phyloP scores from a whole-genome alignment of 768 basidiomycete species.

The Boletus rubropictus region DNA sequence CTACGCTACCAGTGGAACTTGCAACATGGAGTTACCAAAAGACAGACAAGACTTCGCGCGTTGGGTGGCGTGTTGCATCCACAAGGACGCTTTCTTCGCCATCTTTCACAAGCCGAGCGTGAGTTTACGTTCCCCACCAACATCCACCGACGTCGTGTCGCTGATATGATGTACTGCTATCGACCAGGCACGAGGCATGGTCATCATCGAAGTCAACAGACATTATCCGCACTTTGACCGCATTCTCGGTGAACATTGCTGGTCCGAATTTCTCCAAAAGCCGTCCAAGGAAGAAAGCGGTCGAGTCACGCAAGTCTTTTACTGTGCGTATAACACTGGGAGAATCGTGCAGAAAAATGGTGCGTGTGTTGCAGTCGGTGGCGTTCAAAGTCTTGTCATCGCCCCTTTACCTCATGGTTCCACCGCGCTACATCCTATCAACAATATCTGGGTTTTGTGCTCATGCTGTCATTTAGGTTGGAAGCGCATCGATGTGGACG shows the following conservation, averaged over 20 bases:
- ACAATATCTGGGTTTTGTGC: neutral
- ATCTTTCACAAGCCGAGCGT: conserved; percentile 44
- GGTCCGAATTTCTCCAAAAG: conserved; percentile 34
- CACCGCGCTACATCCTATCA: neutral
- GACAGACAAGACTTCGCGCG: conserved; percentile 36
- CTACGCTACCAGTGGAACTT: conserved; percentile 34
- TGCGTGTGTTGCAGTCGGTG: conserved; percentile 15
- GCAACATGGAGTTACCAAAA: conserved; percentile 35
- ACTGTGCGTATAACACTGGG: conserved; percentile 34
- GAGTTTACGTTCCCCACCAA: conserved; percentile 15
- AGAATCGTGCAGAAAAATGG: conserved; percentile 43
- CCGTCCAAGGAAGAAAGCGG: conserved; percentile 29
- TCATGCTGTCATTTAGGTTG: conserved; percentile 31
- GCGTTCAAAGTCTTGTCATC: neutral
- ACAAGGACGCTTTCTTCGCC: conserved; percentile 32
- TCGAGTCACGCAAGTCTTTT: conserved; percentile 33
- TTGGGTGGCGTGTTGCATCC: conserved; percentile 41
- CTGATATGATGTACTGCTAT: neutral
- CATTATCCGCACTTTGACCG: conserved; percentile 27
- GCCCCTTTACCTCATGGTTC: neutral
- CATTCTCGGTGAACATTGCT: conserved; percentile 40
- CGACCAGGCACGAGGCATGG: conserved; percentile 38
- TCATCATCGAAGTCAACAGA: conserved; percentile 40
- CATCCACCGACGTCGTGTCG: neutral
- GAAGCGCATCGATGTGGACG: conserved; percentile 42